These are phyloP conservation scores for Diplodia intermedia DNA, from an alignment of 2,329 filamentous ascomycete genomes.

Conservation along the genomic window DNA sequence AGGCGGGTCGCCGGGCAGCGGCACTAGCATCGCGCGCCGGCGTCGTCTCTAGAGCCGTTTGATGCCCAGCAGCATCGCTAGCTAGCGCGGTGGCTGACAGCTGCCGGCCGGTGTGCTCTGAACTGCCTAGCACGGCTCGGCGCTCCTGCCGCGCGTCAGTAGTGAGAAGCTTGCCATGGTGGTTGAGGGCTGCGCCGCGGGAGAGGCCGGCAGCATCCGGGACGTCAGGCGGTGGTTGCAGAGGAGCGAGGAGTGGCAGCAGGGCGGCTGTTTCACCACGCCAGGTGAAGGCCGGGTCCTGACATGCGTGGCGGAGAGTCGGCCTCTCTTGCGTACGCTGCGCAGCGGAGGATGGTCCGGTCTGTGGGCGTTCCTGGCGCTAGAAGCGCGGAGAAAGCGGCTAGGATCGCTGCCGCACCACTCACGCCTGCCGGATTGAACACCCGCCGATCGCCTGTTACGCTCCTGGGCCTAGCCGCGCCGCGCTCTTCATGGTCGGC, in stretches of 20 bases:
- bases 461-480: neutral
- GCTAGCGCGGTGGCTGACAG: neutral
- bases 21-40: neutral
- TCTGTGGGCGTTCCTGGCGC: constrained; percentile 1
- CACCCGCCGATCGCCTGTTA: too few relatives aligned
- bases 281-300: neutral
- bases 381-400: neutral
- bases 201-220: too few relatives aligned
- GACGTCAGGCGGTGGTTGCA: too few relatives aligned
- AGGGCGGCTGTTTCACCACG: neutral
- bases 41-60: neutral
- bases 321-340: neutral
- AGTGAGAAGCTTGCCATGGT: too few relatives aligned
- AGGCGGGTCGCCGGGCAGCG: neutral
- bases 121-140: neutral
- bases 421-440: neutral
- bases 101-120: neutral
- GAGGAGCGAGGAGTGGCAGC: neutral
- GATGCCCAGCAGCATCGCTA: neutral
- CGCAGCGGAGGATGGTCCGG: neutral
- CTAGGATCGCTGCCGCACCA: neutral
- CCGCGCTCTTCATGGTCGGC: neutral
- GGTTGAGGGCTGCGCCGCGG: too few relatives aligned
- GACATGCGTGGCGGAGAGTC: neutral
- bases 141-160: too few relatives aligned